Base-by-base conservation (phyloP, 73 alveolate genomes). In the Tetrahymena elliotti region DNA sequence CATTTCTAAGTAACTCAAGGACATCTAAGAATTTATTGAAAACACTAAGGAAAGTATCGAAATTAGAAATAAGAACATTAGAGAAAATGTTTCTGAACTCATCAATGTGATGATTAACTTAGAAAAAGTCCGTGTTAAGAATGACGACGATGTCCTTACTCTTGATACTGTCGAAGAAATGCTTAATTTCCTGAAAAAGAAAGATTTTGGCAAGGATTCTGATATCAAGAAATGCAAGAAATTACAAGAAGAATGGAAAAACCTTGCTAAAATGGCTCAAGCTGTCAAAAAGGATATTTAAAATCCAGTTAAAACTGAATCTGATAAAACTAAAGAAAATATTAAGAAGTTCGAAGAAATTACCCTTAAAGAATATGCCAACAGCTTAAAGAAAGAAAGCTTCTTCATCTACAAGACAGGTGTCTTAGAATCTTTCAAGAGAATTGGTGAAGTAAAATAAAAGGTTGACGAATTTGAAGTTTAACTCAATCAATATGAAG, bases 341-440 rank as follows among this genome's bases (percentile, higher is more conserved):
- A 98, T 98, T 95, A 98, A 98, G 98, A 98, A 98, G 83, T 99
- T 99, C 96, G 99, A 99, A 95, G 99, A 98, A 84, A 99, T 98
- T 24, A 68, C 88, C 94, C 95, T 99, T 38, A 99, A 98, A 92
- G 98, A 96, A 84, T 99, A 98, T 98, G 97, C 99, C 39, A 97
- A 97, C 52, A 98, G 98, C 83, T 96, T 99, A 39, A 99, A 99
- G 97, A 99, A 98, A 97, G 98, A 99, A 94, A 98, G 97, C 24
- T 99, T 99, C 97, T 99, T 98, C 83, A 95, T 97, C 96, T 99
- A 98, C 95, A 97, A 98, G 84, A 98, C 99, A 52, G 99, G 99
- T 36, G 98, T 98, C 93, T 97, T 95, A 92, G 98, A 96, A 18
- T 98, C 99, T 4, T 95, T 96, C 96, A 95, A 96, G 94, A 97